phyloP scores from a whole-genome alignment of 176 grass and related monocot species.

The Panicum miliaceum region DNA sequence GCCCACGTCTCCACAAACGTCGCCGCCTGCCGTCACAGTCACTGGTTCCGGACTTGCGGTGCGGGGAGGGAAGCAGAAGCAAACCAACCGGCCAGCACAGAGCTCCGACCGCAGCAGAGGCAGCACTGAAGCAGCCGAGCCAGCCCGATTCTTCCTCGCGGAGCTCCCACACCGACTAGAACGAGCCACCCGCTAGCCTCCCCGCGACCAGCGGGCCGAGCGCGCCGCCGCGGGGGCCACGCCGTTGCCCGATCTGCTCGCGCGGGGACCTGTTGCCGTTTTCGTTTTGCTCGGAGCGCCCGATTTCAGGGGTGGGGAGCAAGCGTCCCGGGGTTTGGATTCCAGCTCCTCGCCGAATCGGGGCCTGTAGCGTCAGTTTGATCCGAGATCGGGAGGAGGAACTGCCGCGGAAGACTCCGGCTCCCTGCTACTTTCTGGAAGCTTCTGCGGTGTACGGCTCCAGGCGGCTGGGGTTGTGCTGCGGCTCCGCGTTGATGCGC shows the following conservation, averaged over 20 bases:
- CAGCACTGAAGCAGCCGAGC: background rate
- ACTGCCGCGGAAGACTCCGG: background rate
- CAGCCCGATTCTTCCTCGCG: background rate
- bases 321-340: background rate
- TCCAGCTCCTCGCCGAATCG: background rate
- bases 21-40: no score
- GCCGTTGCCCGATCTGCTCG: background rate
- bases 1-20: no score
- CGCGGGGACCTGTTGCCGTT: background rate
- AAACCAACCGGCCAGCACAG: background rate
- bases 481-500: conserved; percentile 42
- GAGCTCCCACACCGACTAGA: background rate
- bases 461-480: background rate
- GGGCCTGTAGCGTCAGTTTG: background rate
- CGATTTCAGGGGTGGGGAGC: background rate
- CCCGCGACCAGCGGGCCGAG: background rate
- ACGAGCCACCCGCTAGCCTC: background rate
- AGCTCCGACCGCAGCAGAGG: background rate
- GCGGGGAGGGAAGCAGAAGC: background rate
- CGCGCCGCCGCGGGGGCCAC: background rate
- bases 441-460: conserved; percentile 8
- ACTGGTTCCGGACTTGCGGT: no score
- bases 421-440: background rate
- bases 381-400: background rate
- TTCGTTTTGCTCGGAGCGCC: background rate